A percentile compares a stretch with the other conserved stretches of the same genome.
These are phyloP conservation scores for Botryotinia globosa DNA, from an alignment of 2,329 filamentous ascomycete species.

Conservation along the genomic window DNA sequence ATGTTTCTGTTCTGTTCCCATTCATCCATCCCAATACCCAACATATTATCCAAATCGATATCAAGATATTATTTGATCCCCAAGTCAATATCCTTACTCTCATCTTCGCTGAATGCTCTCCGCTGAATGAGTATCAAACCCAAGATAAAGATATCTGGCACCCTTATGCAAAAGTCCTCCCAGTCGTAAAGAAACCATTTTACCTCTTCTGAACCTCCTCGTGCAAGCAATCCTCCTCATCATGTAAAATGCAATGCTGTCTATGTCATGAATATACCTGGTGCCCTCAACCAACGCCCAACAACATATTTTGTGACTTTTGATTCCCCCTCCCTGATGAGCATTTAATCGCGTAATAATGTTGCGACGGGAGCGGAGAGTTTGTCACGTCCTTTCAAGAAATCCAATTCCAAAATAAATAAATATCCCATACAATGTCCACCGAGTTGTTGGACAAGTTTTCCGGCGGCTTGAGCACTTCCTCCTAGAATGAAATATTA, in stretches of 20 bases:
- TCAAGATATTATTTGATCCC: not conserved
- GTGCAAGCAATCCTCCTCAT: not conserved
- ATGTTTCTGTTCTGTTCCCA: not conserved
- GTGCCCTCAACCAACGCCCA: conserved; percentile 27
- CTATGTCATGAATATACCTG: conserved; percentile 30
- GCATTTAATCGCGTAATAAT: conserved; percentile 65
- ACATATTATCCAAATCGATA: not conserved
- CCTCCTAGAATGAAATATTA: conserved; percentile 60
- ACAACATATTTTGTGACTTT: conserved; percentile 17
- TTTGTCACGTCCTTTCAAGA: conserved; percentile 88
- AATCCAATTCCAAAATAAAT: conserved; percentile 94
- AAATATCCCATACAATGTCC: conserved; percentile 84
- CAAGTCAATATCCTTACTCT: not conserved
- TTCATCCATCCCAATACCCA: not conserved
- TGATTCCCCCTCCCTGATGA: conserved; percentile 8
- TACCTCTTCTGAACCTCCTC: not conserved
- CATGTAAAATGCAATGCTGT: conserved; percentile 31
- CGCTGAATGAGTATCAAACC: not conserved
- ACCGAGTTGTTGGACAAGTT: conserved; percentile 81
- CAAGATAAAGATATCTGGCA: not conserved
- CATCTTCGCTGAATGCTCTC: not conserved
- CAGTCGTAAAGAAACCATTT: not conserved
- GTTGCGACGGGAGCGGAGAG: conserved; percentile 81
- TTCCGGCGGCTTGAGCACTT: conserved; percentile 81
- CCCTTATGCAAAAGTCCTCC: conserved; percentile 1